phyloP scores from a whole-genome alignment of 2,329 filamentous ascomycete genomes.

The Diaporthe aspalathi region DNA sequence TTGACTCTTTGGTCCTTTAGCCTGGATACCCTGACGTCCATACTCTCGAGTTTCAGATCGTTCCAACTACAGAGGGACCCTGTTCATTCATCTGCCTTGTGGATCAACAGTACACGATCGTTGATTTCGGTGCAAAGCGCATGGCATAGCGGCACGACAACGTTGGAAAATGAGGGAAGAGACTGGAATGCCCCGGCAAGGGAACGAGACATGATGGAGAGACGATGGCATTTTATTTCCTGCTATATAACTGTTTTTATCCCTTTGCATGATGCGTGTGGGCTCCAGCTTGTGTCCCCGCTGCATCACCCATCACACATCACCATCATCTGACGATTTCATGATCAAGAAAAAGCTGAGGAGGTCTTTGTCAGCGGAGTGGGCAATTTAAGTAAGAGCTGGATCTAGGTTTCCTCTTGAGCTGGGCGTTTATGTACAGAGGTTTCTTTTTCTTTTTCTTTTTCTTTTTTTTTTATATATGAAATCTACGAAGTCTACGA shows the following conservation, averaged over 20 bases:
- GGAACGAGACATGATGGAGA: conserved; percentile 12
- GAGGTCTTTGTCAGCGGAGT: conserved; percentile 12
- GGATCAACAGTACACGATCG: conserved; percentile 31
- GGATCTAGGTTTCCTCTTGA: background rate
- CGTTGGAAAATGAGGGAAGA: background rate
- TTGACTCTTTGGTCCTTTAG: conserved; percentile 2
- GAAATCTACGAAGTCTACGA: conserved; percentile 26
- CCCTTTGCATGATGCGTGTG: conserved; percentile 17
- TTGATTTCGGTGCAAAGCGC: conserved; percentile 4
- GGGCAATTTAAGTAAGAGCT: conserved; percentile 1
- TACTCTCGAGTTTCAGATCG: conserved; percentile 1
- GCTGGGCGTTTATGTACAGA: conserved; percentile 20
- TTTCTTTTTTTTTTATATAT: background rate
- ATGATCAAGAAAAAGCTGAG: conserved; percentile 33
- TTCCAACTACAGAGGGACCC: conserved; percentile 1
- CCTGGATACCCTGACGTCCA: conserved; percentile 32
- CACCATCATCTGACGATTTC: conserved; percentile 16
- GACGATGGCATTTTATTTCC: conserved; percentile 3
- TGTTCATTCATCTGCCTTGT: background rate
- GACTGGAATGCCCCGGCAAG: background rate
- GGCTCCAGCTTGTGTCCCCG: conserved; percentile 8
- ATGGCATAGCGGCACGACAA: conserved; percentile 1
- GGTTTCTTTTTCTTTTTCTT: too few species aligned
- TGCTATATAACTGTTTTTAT: background rate
- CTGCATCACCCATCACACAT: background rate